phyloP scores from a whole-genome alignment of 257 asterid species.

The Phtheirospermum japonicum region DNA sequence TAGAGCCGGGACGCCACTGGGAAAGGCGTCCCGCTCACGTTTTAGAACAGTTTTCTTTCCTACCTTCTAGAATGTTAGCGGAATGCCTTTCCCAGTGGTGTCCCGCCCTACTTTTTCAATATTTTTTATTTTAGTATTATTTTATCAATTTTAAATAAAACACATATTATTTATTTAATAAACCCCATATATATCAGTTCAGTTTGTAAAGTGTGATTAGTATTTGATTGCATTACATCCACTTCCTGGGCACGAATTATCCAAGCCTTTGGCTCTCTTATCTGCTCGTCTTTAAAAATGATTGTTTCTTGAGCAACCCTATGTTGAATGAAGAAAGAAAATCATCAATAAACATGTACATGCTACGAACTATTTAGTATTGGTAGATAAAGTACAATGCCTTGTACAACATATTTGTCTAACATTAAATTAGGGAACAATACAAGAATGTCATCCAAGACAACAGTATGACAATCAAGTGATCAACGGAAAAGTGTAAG shows the following conservation, averaged over 20 bases:
- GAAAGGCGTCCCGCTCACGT: too few relatives aligned
- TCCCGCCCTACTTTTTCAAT: too few relatives aligned
- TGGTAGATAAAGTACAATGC: neutral
- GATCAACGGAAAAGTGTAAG: slow-evolving; percentile 14
- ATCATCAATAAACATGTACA: slow-evolving; percentile 7
- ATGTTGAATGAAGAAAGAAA: slow-evolving; percentile 44
- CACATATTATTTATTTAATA: too few relatives aligned
- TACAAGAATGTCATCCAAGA: neutral
- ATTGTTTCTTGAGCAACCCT: slow-evolving; percentile 72
- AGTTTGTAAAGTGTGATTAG: slow-evolving; percentile 53
- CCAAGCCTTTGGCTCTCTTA: slow-evolving; percentile 83
- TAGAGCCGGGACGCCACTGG: too few relatives aligned
- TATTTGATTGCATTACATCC: slow-evolving; percentile 58
- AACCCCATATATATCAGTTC: too few relatives aligned
- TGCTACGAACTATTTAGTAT: neutral
- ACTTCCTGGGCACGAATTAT: slow-evolving; percentile 76
- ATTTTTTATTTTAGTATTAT: too few relatives aligned
- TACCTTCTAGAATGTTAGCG: too few relatives aligned
- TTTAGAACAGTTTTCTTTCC: too few relatives aligned
- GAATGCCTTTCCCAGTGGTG: too few relatives aligned
- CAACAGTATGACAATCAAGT: too few relatives aligned
- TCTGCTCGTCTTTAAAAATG: slow-evolving; percentile 67
- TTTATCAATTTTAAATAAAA: too few relatives aligned
- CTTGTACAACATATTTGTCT: neutral
- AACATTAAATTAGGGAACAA: slow-evolving; percentile 8